Evolutionary conservation across 2,329 filamentous ascomycete species (phyloP).

Genomic region (Onygenales sp.): DNA sequence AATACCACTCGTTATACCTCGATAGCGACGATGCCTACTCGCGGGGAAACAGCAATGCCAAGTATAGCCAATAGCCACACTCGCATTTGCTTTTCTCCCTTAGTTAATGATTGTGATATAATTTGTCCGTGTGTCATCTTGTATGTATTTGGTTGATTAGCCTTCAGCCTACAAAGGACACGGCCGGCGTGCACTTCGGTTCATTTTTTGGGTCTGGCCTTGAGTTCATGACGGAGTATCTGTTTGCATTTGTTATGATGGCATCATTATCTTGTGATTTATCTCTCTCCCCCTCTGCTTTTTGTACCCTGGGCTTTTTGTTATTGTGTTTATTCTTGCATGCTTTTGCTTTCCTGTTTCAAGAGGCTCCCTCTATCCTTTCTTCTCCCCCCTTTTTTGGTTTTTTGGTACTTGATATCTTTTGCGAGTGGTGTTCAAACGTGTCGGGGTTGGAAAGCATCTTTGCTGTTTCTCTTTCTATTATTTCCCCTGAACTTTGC

Average conservation of each 20-base stretch:
- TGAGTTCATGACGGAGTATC: conserved; percentile 11
- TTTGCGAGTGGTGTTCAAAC: conserved; percentile 6
- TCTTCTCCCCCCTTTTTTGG: neutral
- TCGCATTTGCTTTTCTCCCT: neutral
- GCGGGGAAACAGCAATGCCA: conserved; percentile 22
- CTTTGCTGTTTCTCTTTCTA: conserved; percentile 5
- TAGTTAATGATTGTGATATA: conserved; percentile 2
- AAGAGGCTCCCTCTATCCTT: conserved; percentile 16
- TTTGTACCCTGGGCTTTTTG: conserved; percentile 13
- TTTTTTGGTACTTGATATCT: neutral
- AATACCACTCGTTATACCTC: conserved; percentile 43
- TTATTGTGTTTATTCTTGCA: conserved; percentile 12
- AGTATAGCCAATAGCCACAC: conserved; percentile 22
- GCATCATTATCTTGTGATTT: conserved; percentile 24
- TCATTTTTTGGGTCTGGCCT: conserved; percentile 12
- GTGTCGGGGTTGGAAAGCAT: conserved; percentile 10
- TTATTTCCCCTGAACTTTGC: conserved; percentile 4
- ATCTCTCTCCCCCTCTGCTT: conserved; percentile 21
- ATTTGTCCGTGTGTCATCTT: neutral
- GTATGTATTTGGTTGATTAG: conserved; percentile 4
- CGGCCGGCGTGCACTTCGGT: conserved; percentile 9
- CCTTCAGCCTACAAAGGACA: conserved; percentile 3
- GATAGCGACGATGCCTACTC: conserved; percentile 16
- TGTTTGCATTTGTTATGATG: conserved; percentile 31
- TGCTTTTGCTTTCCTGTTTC: conserved; percentile 8